Evolutionary conservation across 805 yeast genomes (phyloP).

Genomic region (Candida pseudoglaebosa): DNA sequence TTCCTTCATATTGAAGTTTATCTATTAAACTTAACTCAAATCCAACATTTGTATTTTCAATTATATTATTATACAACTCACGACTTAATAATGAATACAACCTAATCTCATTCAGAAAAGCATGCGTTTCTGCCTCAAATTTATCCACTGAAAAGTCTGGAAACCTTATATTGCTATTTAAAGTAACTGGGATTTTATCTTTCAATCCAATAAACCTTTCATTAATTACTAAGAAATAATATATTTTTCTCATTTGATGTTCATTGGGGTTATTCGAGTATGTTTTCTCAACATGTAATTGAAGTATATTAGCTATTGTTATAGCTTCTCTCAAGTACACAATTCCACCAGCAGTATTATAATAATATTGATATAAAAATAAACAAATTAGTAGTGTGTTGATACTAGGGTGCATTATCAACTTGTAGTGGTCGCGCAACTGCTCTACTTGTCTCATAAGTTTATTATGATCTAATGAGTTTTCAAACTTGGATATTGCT

Average conservation of each 20-base stretch:
- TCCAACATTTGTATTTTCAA: not conserved
- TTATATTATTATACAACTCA: not conserved
- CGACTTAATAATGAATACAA: not conserved
- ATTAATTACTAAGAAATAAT: not conserved
- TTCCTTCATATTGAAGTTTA: not conserved
- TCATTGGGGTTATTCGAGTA: not conserved
- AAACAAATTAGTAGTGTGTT: not conserved
- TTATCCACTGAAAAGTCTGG: not conserved
- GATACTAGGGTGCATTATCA: not conserved
- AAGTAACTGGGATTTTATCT: not conserved
- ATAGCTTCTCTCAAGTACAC: not conserved
- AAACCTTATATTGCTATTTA: not conserved
- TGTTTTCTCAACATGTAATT: not conserved
- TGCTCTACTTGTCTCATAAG: not conserved
- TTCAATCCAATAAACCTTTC: constrained; percentile 1
- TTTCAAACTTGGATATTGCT: not conserved
- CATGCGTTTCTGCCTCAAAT: not conserved
- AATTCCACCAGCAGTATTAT: not conserved
- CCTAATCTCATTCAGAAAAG: not conserved
- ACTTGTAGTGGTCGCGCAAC: not conserved
- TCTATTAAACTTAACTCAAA: not conserved
- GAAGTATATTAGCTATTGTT: not conserved
- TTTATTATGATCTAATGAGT: not conserved
- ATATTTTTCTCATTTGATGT: not conserved
- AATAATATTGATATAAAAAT: constrained; percentile 1